phyloP scores from a whole-genome alignment of 1,139 yeast species.

The Pichia sp. region DNA sequence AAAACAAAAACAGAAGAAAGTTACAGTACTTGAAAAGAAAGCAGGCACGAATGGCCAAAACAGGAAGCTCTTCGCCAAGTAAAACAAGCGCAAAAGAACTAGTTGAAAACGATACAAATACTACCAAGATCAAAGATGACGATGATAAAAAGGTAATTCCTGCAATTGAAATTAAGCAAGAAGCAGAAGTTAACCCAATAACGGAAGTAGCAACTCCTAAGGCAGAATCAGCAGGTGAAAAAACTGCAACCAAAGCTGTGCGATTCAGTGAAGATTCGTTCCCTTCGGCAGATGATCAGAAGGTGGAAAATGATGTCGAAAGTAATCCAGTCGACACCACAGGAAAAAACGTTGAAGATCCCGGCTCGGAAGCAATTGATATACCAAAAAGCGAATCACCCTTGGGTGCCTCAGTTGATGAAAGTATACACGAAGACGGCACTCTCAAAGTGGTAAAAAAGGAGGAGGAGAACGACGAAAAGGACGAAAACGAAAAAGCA shows the following conservation, averaged over 20 bases:
- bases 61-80: not conserved
- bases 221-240: not conserved
- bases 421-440: not conserved
- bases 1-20: conserved; percentile 35
- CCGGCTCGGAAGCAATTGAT: not conserved
- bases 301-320: not conserved
- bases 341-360: not conserved
- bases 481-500: not conserved
- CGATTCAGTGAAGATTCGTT: not conserved
- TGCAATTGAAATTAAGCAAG: not conserved
- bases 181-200: not conserved
- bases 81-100: conserved; percentile 2
- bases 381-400: not conserved
- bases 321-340: not conserved
- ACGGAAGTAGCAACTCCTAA: not conserved
- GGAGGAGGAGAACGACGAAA: not conserved
- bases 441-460: conserved; percentile 1
- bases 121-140: conserved; percentile 1
- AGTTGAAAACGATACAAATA: not conserved
- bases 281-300: not conserved
- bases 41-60: conserved; percentile 12
- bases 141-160: not conserved
- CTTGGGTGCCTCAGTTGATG: not conserved
- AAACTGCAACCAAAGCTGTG: not conserved
- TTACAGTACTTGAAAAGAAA: conserved; percentile 38